phyloP scores from a whole-genome alignment of 352 stramenopile genomes.

The Pythium sp. region DNA sequence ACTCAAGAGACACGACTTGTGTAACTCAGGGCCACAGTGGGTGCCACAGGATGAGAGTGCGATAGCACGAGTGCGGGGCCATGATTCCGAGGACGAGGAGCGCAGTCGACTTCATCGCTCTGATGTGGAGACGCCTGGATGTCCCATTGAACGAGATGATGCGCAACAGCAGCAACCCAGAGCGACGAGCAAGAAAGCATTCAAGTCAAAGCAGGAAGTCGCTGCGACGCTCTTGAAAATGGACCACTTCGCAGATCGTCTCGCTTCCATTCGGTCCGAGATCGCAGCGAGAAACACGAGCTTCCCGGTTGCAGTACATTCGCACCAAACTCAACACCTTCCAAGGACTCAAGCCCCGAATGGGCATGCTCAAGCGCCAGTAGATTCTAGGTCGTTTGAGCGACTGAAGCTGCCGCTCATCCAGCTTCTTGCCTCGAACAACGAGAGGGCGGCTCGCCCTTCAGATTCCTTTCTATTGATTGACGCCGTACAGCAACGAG shows the following conservation, averaged over 20 bases:
- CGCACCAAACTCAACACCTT: not conserved
- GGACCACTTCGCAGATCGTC: slow-evolving; percentile 40
- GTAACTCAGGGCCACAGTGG: not conserved
- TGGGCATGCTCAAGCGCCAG: not conserved
- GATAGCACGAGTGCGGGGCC: not conserved
- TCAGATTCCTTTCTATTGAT: slow-evolving; percentile 30
- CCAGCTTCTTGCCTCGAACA: slow-evolving; percentile 23
- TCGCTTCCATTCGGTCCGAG: slow-evolving; percentile 38
- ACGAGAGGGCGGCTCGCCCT: slow-evolving; percentile 16
- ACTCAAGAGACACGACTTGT: not conserved
- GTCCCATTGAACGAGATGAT: not conserved
- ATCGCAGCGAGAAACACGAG: slow-evolving; percentile 21
- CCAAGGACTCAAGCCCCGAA: not conserved
- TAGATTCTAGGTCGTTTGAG: slow-evolving; percentile 6
- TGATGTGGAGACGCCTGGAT: not conserved
- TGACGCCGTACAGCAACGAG: slow-evolving; percentile 37
- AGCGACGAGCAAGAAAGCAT: not conserved
- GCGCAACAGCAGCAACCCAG: not conserved
- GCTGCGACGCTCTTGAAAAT: slow-evolving; percentile 34
- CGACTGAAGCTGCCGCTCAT: slow-evolving; percentile 35
- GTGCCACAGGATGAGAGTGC: not conserved
- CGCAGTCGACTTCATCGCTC: not conserved
- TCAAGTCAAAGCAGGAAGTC: slow-evolving; percentile 16
- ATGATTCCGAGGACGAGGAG: slow-evolving; percentile 8
- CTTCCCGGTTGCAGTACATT: not conserved